Evolutionary conservation across 106 monocot species (phyloP), one percentile per base, ranked within the genome.

Genomic region (Dioscorea dumetorum): DNA sequence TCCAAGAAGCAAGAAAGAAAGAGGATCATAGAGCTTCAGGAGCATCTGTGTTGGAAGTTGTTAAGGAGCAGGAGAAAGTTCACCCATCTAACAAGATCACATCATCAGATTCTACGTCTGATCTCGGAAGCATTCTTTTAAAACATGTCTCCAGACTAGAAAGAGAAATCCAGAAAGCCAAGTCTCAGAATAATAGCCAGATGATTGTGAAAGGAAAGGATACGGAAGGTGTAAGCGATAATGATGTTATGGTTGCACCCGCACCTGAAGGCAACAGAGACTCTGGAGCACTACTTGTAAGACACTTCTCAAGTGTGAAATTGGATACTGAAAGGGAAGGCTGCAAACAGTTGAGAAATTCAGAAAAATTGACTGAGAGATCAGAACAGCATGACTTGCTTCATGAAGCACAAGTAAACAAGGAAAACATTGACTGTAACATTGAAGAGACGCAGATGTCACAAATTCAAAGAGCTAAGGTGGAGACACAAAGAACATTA

Each of bases 131-230:
- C 58, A 74, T 86, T 75, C 87, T 88, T 41, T 75, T 85, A 31
- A 83, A 88, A 83, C 91, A 83, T 72, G 78, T 82, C 20, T 91
- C 87, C 8, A 81, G 76, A 75, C 75, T 88, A 33, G 91, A 91
- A 73, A 85, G 73, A 73, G 87, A 94, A 28, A 77, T 91, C 49
- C 74, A 77, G 19, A 78, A 74, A 72, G 80, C 81, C 18, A 88
- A 85, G 62, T 72, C 59, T 56, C 14, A 61, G 17, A 80, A 73
- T 28, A 33, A 51, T 48, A 75, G 12, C 3, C 11, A 32, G 16
- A 13, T 48, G 31, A 15, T 18, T 60, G 72, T 28, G 28, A 61
- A 24, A 53, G 63, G 61, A 34, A 64, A 74, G 18, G 28, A 13
- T 61, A 22, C 54, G 34, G 61, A 60, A 32, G 23, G n/a, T 50